Evolutionary conservation across 495 filamentous ascomycete genomes (phyloP), one percentile per base, ranked within the genome.

Genomic region (Xylaria curta): DNA sequence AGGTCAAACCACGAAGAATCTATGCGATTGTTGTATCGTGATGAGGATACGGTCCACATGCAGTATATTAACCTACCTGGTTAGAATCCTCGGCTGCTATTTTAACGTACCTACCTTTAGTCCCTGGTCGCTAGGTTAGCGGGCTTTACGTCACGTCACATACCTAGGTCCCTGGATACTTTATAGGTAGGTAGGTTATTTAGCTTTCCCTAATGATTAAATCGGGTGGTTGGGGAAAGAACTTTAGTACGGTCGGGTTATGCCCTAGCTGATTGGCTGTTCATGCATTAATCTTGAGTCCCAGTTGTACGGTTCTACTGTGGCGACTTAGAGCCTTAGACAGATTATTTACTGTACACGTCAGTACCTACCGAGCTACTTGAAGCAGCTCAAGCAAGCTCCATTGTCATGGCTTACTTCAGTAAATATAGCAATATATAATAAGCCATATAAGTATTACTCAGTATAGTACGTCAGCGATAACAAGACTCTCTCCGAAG

Each of bases 181-280:
- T n/a, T n/a, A n/a, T n/a, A n/a, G n/a, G n/a, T 38, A 38, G 36
- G 36, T 38, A 26, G 49, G 44, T 15, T 13, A 13, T 46, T 3
- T 47, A 47, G 17, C 44, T 47, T 47, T 49, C 19, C 46, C 46
- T 49, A n/a, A 7, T 6, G 19, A 49, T 49, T n/a, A 49, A 78
- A 64, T 70, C 51, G 44, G 76, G 76, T 74, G 76, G 76, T 66
- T 78, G 76, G 76, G 73, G 66, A 60, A 51, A 4, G 33, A 49
- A 49, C 36, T 7, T 38, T 36, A 31, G 1, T 31, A 38, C 28
- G 19, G 36, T 28, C 36, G n/a, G 28, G 36, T 10, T 10, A 42
- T 24, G 6, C 24, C 42, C 36, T 33, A 53, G n/a, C 15, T 59
- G 66, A 46, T 68, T 56, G 47, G 64, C 26, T 19, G 51, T n/a